Base-by-base conservation (phyloP, 2,329 filamentous ascomycete species). In the Microascus cirrosus region DNA sequence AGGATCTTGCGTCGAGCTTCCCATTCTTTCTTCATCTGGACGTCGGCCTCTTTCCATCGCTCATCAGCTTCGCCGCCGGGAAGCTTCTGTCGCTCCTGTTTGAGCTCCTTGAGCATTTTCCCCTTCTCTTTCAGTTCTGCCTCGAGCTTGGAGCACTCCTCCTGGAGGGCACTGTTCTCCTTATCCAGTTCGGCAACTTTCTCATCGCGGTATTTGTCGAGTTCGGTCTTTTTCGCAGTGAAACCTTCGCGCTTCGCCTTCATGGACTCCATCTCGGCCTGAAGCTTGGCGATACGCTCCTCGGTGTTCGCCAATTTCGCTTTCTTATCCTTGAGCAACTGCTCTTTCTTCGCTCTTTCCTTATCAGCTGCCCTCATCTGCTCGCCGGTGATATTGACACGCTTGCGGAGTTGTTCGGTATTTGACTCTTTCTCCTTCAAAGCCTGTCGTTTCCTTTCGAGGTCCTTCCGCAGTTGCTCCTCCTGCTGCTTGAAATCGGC, bases 371-470 rank as follows among this genome's bases (percentile, higher is more conserved):
- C 81, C 54, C 90, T 84, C 75, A 95, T 96, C 62, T 89, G 79
- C 57, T 90, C 84, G 69, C 95, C 90, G 6, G 92, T 83, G 53
- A 82, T 83, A 56, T 89, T 86, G 57, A 95, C 85, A 67, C 93
- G 86, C 61, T 87, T 87, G 66, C 88, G 90, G 57, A 96, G 73
- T 66, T 91, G 90, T 52, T 89, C 85, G 54, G 90, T 96, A 55
- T 86, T 88, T 65, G 95, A 90, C 62, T 97, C 93, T 69, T 95
- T 96, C 66, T 95, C 90, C 68, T 89, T 94, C 57, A 94, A 77
- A 22, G 85, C 80, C 61, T 86, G 85, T 65, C 82, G 86, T 68
- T 96, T 84, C 55, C 86, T 81, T 63, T 95, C 89, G 60, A 90
- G 87, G 65, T 95, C 90, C 59, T 84, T 84, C 58, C 86, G 83